phyloP scores from a whole-genome alignment of 75 land plant genomes.

The Adiantum capillusveneris region DNA sequence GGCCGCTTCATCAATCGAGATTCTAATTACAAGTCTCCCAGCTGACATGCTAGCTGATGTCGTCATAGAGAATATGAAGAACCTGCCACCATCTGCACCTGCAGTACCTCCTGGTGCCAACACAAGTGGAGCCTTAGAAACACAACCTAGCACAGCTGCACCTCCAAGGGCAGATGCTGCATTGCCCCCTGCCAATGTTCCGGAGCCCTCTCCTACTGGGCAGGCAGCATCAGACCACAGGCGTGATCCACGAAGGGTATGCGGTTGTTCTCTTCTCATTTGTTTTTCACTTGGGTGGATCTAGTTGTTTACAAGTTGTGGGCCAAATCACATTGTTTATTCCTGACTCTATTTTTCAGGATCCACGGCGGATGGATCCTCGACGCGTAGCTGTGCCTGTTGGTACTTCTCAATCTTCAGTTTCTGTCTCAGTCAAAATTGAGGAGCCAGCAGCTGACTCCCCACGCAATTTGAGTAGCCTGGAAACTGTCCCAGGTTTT shows the following conservation, averaged over 20 bases:
- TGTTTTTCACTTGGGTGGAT: too few species aligned
- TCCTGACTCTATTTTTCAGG: conserved; percentile 35
- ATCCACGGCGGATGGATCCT: conserved; percentile 93
- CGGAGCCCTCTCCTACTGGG: conserved; percentile 14
- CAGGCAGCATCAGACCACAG: conserved; percentile 28
- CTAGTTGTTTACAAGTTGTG: too few species aligned
- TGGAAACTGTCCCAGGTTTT: too few species aligned
- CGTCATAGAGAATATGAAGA: conserved; percentile 78
- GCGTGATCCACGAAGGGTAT: conserved; percentile 92
- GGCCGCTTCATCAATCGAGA: conserved; percentile 62
- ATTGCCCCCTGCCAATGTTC: conserved; percentile 13
- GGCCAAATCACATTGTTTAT: too few species aligned
- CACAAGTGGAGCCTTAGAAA: neutral
- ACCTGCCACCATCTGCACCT: conserved; percentile 54
- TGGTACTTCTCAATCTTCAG: conserved; percentile 17
- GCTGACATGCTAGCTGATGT: conserved; percentile 90
- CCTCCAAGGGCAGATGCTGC: neutral
- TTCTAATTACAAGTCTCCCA: conserved; percentile 71
- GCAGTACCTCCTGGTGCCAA: conserved; percentile 8
- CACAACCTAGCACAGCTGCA: neutral
- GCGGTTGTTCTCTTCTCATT: conserved; percentile 1
- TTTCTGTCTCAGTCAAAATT: conserved; percentile 11
- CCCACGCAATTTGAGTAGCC: neutral
- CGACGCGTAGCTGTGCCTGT: conserved; percentile 41
- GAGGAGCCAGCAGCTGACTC: conserved; percentile 2